Evolutionary conservation across 306 rosid genomes (phyloP), one percentile per base, ranked within the genome.

Genomic region (Benincasa hispida): DNA sequence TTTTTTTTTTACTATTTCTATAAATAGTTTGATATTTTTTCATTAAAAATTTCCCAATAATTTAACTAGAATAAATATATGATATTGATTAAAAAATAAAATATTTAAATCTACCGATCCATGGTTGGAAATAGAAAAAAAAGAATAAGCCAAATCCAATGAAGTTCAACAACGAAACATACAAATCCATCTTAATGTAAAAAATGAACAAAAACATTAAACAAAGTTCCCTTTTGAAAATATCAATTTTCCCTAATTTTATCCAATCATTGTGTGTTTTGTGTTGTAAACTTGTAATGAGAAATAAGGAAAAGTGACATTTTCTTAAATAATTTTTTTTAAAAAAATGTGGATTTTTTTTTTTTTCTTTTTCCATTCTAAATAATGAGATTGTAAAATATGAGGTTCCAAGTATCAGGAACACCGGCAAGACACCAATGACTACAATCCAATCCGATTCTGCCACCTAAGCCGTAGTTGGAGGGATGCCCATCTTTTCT

Each of bases 391-490:
- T 90, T 90, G 88, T 87, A 90, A 74, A 94, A 89, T 58, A 94
- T 87, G 60, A 85, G 77, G 8, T 94, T 94, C 99, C 99, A 94
- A 57, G 92, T 85, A 74, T 94, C 99, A n/a, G 99, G 97, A 81
- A 94, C 96, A 12, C 99, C 99, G 12, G 92, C 37, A 2, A 94
- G 95, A 67, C 99, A 94, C 99, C 99, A 94, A 76, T 94, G 99
- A 69, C 95, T 92, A 55, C 97, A 94, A 5, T 94, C 99, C 86
- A 87, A 75, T 76, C 78, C 85, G 0, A 80, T 73, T 21, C 47
- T 10, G 6, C 94, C 96, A 19, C 50, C 75, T 5, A 90, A 79
- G 11, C 97, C 98, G 81, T 90, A 94, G 32, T 77, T 67, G 0
- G 97, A 94, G 78, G 99, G 99, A 42, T 94, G 99, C 0, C 90